Base-by-base conservation (phyloP, 805 yeast genomes). In the Debaryomyces hansenii region DNA sequence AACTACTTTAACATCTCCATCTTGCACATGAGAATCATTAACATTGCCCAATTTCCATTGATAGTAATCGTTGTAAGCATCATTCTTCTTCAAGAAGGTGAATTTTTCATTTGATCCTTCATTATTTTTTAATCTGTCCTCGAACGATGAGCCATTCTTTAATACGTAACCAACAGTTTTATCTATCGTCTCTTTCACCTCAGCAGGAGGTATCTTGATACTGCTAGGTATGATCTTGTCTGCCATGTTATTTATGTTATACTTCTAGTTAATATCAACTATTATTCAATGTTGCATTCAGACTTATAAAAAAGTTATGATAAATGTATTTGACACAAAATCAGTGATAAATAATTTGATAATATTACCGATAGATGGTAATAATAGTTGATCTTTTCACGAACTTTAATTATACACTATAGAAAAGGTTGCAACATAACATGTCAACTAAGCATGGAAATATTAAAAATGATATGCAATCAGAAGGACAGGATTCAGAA, bases 101-200 rank as follows among this genome's bases (percentile, higher is more conserved):
- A 90, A 87, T 58, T 82, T 80, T 27, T 72, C 70, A 42, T 75
- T 75, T 5, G 66, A 24, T 11, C 20, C 60, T 12, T 69, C 62
- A 51, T 83, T 82, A 32, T 66, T 69, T 14, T 66, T 65, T 46
- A 88, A 75, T 41, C 85, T 69, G 8, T 69, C 68, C 55, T 84
- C 94, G 64, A 89, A 87, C 1, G 77, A 68, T 0, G 61, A 56
- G 0, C 96, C 96, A 57, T 88, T 86, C 50, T 85, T 72, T 24
- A 67, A 54, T 5, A 90, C 89, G 56, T 85, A 88, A 3, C 71
- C 78, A 0, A 85, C 90, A 0, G 96, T 87, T 57, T 85, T 87
- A 42, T 79, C 83, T 15, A 91, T 84, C 15, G 79, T 74, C 12
- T 74, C 74, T 50, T 69, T 65, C 5, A 76, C 55, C 10, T 75